Percentiles rank a stretch among this genome's conserved stretches.
phyloP scores from a whole-genome alignment of 768 basidiomycete genomes.

The Lepiota brunneoincarnata region DNA sequence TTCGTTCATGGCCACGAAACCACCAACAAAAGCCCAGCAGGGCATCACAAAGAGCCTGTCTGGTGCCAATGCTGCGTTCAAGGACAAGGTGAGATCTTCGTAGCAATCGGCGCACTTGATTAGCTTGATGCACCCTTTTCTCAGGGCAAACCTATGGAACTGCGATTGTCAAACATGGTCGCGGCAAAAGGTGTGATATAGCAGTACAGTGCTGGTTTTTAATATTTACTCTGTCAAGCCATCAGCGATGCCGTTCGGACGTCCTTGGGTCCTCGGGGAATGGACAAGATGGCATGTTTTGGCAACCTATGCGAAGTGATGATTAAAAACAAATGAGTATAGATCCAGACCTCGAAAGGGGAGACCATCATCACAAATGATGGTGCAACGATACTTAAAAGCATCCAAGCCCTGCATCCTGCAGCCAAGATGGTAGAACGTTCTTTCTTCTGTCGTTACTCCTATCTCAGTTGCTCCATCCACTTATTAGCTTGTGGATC shows the following conservation, averaged over 20 bases:
- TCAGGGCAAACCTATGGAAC: slow-evolving; percentile 97
- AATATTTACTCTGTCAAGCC: slow-evolving; percentile 44
- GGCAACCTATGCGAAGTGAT: slow-evolving; percentile 8
- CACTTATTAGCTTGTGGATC: slow-evolving; percentile 79
- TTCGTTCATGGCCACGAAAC: slow-evolving; percentile 29
- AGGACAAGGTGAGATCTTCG: slow-evolving; percentile 65
- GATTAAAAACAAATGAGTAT: slow-evolving; percentile 6
- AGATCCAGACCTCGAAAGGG: slow-evolving; percentile 96
- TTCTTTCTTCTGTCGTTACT: not conserved
- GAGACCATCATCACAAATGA: slow-evolving; percentile 99
- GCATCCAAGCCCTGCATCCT: slow-evolving; percentile 93
- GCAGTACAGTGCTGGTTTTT: slow-evolving; percentile 10
- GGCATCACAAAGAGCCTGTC: slow-evolving; percentile 41
- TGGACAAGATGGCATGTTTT: slow-evolving; percentile 94
- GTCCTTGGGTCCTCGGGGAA: slow-evolving; percentile 93
- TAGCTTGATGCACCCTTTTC: slow-evolving; percentile 24
- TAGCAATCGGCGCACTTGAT: slow-evolving; percentile 3
- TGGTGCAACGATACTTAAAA: slow-evolving; percentile 95
- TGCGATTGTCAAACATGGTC: slow-evolving; percentile 95
- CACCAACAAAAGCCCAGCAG: slow-evolving; percentile 35
- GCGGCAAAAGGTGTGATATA: slow-evolving; percentile 82
- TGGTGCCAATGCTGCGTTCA: slow-evolving; percentile 76
- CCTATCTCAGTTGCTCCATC: slow-evolving; percentile 11
- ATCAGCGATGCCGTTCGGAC: slow-evolving; percentile 98
- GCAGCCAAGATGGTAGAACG: slow-evolving; percentile 91